A percentile compares a stretch with the other conserved stretches of the same genome.
Evolutionary conservation across 176 grass and related monocot species (phyloP).

Genomic region (Chloris gayana): DNA sequence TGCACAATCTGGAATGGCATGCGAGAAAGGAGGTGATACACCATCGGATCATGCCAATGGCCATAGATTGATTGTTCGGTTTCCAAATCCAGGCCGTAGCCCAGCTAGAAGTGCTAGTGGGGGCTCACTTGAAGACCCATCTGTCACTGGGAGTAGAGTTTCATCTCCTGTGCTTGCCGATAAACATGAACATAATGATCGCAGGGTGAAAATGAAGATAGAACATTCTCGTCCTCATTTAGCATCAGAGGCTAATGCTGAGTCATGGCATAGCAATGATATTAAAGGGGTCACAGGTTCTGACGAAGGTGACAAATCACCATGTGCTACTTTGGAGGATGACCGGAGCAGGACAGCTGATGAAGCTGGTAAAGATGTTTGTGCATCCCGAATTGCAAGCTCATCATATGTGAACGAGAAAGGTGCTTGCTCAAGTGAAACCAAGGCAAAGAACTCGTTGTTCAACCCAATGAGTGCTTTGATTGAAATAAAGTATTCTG

Average conservation of each 20-base stretch:
- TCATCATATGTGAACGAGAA: conserved; percentile 68
- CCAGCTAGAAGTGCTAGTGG: conserved; percentile 65
- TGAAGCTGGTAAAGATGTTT: conserved; percentile 52
- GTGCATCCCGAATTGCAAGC: conserved; percentile 45
- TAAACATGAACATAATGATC: conserved; percentile 72
- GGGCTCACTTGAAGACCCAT: conserved; percentile 66
- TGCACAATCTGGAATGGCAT: conserved; percentile 57
- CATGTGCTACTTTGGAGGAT: conserved; percentile 45
- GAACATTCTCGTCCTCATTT: conserved; percentile 52
- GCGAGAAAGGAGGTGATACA: conserved; percentile 59
- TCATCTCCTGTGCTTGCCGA: conserved; percentile 58
- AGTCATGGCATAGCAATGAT: conserved; percentile 75
- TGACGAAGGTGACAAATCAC: conserved; percentile 75
- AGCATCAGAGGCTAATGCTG: conserved; percentile 52
- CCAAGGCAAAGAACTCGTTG: conserved; percentile 59
- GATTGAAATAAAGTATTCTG: conserved; percentile 91
- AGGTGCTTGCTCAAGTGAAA: conserved; percentile 34
- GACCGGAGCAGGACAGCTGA: conserved; percentile 37
- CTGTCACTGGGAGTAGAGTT: conserved; percentile 50
- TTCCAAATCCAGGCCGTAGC: conserved; percentile 74
- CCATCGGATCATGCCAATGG: conserved; percentile 58
- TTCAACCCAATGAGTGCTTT: conserved; percentile 95
- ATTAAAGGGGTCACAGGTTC: conserved; percentile 50
- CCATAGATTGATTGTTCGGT: conserved; percentile 77
- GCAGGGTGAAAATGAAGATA: conserved; percentile 62